phyloP scores from a whole-genome alignment of 2,329 filamentous ascomycete genomes.

The Tolypocladium sp. region DNA sequence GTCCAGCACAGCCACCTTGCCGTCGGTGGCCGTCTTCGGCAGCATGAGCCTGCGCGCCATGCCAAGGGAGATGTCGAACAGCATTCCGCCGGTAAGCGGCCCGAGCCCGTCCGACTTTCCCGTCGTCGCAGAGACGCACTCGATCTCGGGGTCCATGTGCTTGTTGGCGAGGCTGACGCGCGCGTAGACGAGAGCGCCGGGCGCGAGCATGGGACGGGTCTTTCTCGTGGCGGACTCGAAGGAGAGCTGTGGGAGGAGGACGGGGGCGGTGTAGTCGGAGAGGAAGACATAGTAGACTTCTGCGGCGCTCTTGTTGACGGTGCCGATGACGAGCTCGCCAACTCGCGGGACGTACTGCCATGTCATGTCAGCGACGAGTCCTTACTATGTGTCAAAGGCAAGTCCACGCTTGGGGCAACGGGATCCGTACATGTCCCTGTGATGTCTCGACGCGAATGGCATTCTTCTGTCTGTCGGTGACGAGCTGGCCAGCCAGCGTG shows the following conservation, averaged over 20 bases:
- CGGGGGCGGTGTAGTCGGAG: constrained; percentile 53
- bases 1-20: constrained; percentile 65
- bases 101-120: constrained; percentile 86
- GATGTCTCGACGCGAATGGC: constrained; percentile 68
- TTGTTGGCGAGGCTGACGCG: constrained; percentile 69
- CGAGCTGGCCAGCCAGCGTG: constrained; percentile 57
- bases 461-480: constrained; percentile 63
- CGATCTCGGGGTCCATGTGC: constrained; percentile 82
- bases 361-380: not conserved
- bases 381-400: not conserved
- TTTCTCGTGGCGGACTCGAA: constrained; percentile 93
- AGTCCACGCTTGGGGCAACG: constrained; percentile 11
- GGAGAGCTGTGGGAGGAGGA: constrained; percentile 74
- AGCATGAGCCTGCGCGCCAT: constrained; percentile 75
- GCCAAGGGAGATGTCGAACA: constrained; percentile 69
- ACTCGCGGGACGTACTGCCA: constrained; percentile 64
- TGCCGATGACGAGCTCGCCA: constrained; percentile 85
- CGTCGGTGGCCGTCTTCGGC: constrained; percentile 50
- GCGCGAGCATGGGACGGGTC: constrained; percentile 67
- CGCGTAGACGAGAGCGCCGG: constrained; percentile 80
- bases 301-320: constrained; percentile 62
- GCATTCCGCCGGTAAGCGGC: constrained; percentile 74
- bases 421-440: constrained; percentile 51
- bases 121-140: constrained; percentile 78
- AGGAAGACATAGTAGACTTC: constrained; percentile 77